Conservation (phyloP, 1,139 yeast species). For the Lodderomyces pseudojiufengensis region DNA sequence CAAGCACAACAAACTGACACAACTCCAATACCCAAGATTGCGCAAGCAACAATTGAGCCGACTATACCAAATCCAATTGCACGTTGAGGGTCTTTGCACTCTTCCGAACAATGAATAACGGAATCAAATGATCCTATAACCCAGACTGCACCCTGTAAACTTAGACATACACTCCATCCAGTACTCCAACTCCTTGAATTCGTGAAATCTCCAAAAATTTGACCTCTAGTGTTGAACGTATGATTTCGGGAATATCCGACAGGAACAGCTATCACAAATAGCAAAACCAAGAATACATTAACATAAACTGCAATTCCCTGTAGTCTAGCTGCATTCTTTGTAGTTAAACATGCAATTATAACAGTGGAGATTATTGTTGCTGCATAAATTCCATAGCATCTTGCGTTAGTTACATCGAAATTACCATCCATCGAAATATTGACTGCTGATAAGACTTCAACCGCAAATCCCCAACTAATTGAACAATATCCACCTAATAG, state of each 20-base stretch:
- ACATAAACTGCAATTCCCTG: slow-evolving; percentile 57
- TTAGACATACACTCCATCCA: slow-evolving; percentile 42
- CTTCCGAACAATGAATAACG: slow-evolving; percentile 70
- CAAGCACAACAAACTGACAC: slow-evolving; percentile 53
- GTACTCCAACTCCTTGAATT: slow-evolving; percentile 32
- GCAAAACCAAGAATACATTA: slow-evolving; percentile 50
- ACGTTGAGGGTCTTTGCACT: slow-evolving; percentile 59
- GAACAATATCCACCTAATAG: slow-evolving; percentile 34
- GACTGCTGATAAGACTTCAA: slow-evolving; percentile 33
- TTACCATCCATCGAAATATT: slow-evolving; percentile 26
- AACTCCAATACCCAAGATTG: slow-evolving; percentile 47
- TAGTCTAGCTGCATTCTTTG: slow-evolving; percentile 47
- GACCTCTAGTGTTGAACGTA: slow-evolving; percentile 34
- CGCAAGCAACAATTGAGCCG: slow-evolving; percentile 50
- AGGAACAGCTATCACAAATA: slow-evolving; percentile 64
- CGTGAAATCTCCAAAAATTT: slow-evolving; percentile 53
- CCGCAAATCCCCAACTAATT: slow-evolving; percentile 35
- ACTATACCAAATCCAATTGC: slow-evolving; percentile 65
- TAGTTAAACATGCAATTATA: slow-evolving; percentile 26
- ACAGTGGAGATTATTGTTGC: slow-evolving; percentile 27
- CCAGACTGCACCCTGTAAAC: slow-evolving; percentile 66
- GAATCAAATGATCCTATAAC: slow-evolving; percentile 70
- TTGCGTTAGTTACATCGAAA: slow-evolving; percentile 27
- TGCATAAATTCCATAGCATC: slow-evolving; percentile 34
- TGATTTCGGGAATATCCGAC: slow-evolving; percentile 50